Evolutionary conservation across 2,329 filamentous ascomycete genomes (phyloP).

Genomic region (Coniochaeta hoffmannii): DNA sequence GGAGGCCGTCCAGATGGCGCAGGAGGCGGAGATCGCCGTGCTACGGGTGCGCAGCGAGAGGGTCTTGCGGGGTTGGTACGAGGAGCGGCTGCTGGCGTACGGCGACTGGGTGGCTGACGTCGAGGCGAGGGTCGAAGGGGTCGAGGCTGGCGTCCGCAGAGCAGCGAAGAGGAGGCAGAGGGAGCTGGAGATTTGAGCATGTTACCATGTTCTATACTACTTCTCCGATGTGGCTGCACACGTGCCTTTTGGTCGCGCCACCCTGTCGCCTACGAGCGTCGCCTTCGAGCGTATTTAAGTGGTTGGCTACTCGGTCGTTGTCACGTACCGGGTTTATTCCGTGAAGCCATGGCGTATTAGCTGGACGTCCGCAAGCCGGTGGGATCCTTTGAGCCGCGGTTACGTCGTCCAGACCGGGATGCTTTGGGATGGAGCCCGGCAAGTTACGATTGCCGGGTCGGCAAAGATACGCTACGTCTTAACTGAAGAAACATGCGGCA

Average conservation of each 20-base stretch:
- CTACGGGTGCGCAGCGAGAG: conserved; percentile 56
- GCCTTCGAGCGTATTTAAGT: no score
- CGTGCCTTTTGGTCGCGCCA: not conserved
- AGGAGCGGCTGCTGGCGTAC: conserved; percentile 59
- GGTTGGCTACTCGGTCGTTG: no score
- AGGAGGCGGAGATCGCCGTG: conserved; percentile 55
- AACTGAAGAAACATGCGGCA: not conserved
- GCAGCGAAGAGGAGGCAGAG: conserved; percentile 43
- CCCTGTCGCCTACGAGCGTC: no score
- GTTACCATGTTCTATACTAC: not conserved
- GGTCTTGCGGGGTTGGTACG: conserved; percentile 64
- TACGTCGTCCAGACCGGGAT: not conserved
- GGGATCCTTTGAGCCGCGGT: no score
- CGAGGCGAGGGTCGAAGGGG: conserved; percentile 58
- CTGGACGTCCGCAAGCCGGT: no score
- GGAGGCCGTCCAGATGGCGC: conserved; percentile 52
- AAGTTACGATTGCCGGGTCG: not conserved
- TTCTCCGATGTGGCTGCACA: not conserved
- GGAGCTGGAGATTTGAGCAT: not conserved
- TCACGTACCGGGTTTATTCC: no score
- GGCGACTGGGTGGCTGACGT: conserved; percentile 64
- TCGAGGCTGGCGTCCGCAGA: conserved; percentile 59
- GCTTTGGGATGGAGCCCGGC: not conserved
- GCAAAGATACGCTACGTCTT: not conserved
- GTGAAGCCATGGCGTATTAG: no score